A percentile compares a stretch with the other conserved stretches of the same genome.
Conservation (phyloP, 1,139 yeast species). For the Lodderomyces oxycetoniae region DNA sequence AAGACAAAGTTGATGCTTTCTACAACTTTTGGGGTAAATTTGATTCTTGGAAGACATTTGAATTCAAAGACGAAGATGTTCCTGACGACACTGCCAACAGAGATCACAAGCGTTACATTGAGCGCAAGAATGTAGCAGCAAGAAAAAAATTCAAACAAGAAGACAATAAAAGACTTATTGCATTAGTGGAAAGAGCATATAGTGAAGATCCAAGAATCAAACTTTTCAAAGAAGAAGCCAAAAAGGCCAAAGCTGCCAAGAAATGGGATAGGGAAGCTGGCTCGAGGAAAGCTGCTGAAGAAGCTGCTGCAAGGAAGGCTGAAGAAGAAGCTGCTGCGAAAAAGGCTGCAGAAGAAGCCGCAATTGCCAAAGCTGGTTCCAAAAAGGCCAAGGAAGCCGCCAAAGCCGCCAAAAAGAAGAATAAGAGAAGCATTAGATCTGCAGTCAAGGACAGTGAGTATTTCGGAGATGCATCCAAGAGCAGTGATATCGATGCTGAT, state of each 20-base stretch:
- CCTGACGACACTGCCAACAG: slow-evolving; percentile 99
- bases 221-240: slow-evolving; percentile 87
- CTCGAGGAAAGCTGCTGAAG: slow-evolving; percentile 91
- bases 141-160: slow-evolving; percentile 98
- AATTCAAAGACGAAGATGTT: slow-evolving; percentile 97
- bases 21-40: slow-evolving; percentile 92
- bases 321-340: slow-evolving; percentile 76
- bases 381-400: slow-evolving; percentile 98
- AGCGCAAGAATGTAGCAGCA: slow-evolving; percentile 93
- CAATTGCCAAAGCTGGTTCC: slow-evolving; percentile 57
- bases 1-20: slow-evolving; percentile 83
- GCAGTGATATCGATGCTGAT: slow-evolving; percentile 72
- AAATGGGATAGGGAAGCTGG: slow-evolving; percentile 99
- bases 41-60: slow-evolving; percentile 98
- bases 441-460: slow-evolving; percentile 80
- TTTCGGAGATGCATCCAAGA: slow-evolving; percentile 71
- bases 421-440: slow-evolving; percentile 88
- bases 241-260: slow-evolving; percentile 88
- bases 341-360: slow-evolving; percentile 75
- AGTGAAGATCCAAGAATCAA: slow-evolving; percentile 93
- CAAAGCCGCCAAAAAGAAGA: slow-evolving; percentile 93
- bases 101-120: slow-evolving; percentile 98
- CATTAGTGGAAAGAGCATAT: slow-evolving; percentile 83
- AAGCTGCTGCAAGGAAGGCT: slow-evolving; percentile 73
- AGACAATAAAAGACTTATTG: slow-evolving; percentile 86